Conservation (phyloP, 2,329 filamentous ascomycete genomes). For the Aspergillus unguis region DNA sequence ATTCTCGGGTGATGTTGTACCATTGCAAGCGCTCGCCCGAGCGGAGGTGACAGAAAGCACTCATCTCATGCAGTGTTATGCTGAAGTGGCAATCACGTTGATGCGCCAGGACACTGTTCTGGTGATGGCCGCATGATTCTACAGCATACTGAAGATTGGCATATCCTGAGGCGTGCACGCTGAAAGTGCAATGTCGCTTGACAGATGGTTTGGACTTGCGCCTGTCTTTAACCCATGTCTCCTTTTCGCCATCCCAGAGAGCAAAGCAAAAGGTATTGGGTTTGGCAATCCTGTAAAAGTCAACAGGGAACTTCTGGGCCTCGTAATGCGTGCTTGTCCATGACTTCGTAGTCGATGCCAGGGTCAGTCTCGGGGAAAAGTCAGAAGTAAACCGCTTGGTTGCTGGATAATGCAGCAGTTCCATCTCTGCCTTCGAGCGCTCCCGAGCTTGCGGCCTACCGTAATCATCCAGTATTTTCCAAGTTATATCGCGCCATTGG, state of each 20-base stretch:
- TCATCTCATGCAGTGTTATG: slow-evolving; percentile 53
- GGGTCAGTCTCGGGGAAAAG: slow-evolving; percentile 6
- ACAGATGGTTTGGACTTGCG: not conserved
- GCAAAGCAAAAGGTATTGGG: slow-evolving; percentile 43
- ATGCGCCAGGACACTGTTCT: slow-evolving; percentile 52
- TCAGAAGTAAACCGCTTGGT: not conserved
- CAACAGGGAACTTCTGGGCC: slow-evolving; percentile 6
- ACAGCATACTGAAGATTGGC: slow-evolving; percentile 16
- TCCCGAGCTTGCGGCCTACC: slow-evolving; percentile 21
- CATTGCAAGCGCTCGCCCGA: slow-evolving; percentile 44
- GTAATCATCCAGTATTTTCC: slow-evolving; percentile 41
- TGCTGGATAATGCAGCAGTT: slow-evolving; percentile 11
- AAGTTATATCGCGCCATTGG: slow-evolving; percentile 49
- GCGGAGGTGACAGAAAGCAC: slow-evolving; percentile 45
- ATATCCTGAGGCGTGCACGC: slow-evolving; percentile 14
- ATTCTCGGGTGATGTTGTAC: slow-evolving; percentile 52
- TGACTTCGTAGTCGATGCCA: slow-evolving; percentile 18
- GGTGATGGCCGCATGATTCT: slow-evolving; percentile 14
- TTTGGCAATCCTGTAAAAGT: slow-evolving; percentile 38
- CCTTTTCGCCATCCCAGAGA: slow-evolving; percentile 34
- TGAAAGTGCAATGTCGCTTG: slow-evolving; percentile 10
- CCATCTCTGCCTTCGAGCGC: slow-evolving; percentile 3
- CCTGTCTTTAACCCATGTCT: slow-evolving; percentile 18
- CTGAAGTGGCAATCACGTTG: slow-evolving; percentile 27
- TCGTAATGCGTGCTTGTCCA: slow-evolving; percentile 17